Conservation (phyloP, 176 grass and related monocot genomes). For the Leersia perrieri region DNA sequence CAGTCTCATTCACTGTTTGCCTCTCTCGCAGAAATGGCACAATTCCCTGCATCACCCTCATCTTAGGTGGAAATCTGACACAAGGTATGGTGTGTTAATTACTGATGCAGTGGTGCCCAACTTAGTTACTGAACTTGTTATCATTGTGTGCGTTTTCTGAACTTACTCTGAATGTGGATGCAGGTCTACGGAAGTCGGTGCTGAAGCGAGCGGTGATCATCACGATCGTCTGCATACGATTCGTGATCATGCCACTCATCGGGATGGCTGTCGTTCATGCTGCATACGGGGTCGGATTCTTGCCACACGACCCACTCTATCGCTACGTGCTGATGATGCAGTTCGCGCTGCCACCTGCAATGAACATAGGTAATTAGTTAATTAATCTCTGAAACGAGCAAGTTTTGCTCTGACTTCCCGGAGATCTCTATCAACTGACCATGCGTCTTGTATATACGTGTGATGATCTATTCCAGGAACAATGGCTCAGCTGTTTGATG, state of each 20-base stretch:
- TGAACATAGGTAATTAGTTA: constrained; percentile 66
- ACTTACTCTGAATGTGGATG: background rate
- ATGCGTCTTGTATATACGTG: background rate
- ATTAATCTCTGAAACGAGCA: background rate
- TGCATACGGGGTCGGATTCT: constrained; percentile 57
- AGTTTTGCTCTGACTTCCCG: background rate
- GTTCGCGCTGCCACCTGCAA: constrained; percentile 78
- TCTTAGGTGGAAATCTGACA: constrained; percentile 86
- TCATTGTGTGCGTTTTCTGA: background rate
- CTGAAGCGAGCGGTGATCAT: constrained; percentile 49
- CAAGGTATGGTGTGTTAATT: constrained; percentile 33
- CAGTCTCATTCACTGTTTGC: background rate
- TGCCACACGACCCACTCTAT: constrained; percentile 68
- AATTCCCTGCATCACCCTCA: constrained; percentile 84
- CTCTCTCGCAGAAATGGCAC: constrained; percentile 58
- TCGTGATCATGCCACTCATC: constrained; percentile 59
- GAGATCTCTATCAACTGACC: background rate
- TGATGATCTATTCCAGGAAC: constrained; percentile 50
- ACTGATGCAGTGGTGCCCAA: too few relatives aligned
- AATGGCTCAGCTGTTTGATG: constrained; percentile 74
- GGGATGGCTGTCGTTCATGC: constrained; percentile 56
- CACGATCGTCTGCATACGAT: constrained; percentile 60
- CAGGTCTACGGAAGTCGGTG: constrained; percentile 62
- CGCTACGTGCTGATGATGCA: constrained; percentile 86
- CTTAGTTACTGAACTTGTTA: too few relatives aligned